Evolutionary conservation across 345 rosid genomes (phyloP), one percentile per base, ranked within the genome.

Genomic region (Citrus reticulata): DNA sequence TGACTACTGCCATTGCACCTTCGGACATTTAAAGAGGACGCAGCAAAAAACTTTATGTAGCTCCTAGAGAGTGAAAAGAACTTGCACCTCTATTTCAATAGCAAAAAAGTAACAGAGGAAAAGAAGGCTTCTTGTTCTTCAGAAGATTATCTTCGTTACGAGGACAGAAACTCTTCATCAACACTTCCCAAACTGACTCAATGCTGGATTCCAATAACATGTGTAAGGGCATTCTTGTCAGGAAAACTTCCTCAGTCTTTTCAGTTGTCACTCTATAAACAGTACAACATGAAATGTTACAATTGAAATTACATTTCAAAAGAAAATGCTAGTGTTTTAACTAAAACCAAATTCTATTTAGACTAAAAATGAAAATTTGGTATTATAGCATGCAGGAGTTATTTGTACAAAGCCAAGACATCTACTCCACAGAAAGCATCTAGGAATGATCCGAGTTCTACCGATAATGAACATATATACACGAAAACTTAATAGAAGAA

Each of bases 1-100:
- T 87, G 37, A 83, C 83, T 4, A 87, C 88, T 32, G 90, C 92
- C 85, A 87, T 81, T 70, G 73, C 63, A 76, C 78, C 88, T 80
- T 89, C 91, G 42, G 89, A 85, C 90, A 87, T 91, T 78, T 78
- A 82, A 82, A 30, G 40, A 78, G 49, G 77, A 76, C 60, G 59
- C 58, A 27, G 39, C 34, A 42, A 32, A 74, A 60, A 73, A 49
- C 68, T 75, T 61, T 55, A 24, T 51, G 16, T 20, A 78, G 57
- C 55, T 70, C 42, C 22, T 10, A 60, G 34, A 78, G 55, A 70
- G 30, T 49, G 17, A 59, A 68, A 25, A 42, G 17, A 68, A 42
- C 68, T 68, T 78, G 59, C 76, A 69, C 78, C 64, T 71, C 73
- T 46, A 70, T 55, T 80, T 79, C 69, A 82, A 75, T 63, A 79